Conservation (phyloP, 192 early-diverging fungal genomes). For the Coemansia sp. region DNA sequence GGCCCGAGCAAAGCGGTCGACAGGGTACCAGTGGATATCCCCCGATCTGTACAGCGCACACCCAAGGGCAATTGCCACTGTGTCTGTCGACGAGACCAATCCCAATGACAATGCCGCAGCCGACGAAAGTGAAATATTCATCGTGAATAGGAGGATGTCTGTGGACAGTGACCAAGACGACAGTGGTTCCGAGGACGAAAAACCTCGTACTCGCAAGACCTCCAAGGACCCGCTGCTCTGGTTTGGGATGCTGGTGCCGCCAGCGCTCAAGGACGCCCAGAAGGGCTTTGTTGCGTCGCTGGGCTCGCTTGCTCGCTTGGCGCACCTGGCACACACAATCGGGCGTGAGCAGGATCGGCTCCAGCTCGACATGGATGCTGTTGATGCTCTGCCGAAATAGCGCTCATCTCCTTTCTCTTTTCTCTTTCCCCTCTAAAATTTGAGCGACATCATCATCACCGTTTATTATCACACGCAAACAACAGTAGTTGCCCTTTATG, state of each 20-base stretch:
- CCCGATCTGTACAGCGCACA: constrained; percentile 37
- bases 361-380: not conserved
- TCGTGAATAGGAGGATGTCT: not conserved
- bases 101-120: not conserved
- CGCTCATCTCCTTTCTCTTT: not conserved
- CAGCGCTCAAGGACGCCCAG: constrained; percentile 42
- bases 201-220: not conserved
- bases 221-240: constrained; percentile 44
- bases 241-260: constrained; percentile 56
- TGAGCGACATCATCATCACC: too few species aligned
- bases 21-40: constrained; percentile 51
- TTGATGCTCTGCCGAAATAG: not conserved
- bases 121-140: not conserved
- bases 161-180: not conserved
- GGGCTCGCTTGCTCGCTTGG: constrained; percentile 29
- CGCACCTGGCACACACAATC: constrained; percentile 25
- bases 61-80: constrained; percentile 36
- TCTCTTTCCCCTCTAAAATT: not conserved
- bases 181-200: not conserved
- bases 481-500: not conserved
- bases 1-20: constrained; percentile 36
- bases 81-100: constrained; percentile 9
- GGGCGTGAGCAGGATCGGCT: not conserved
- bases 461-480: not conserved
- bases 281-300: constrained; percentile 33